Percentiles rank a stretch among this genome's conserved stretches.
These are phyloP conservation scores for Grosmannia serpens DNA, from an alignment of 2,329 filamentous ascomycete species.

Conservation along the genomic window DNA sequence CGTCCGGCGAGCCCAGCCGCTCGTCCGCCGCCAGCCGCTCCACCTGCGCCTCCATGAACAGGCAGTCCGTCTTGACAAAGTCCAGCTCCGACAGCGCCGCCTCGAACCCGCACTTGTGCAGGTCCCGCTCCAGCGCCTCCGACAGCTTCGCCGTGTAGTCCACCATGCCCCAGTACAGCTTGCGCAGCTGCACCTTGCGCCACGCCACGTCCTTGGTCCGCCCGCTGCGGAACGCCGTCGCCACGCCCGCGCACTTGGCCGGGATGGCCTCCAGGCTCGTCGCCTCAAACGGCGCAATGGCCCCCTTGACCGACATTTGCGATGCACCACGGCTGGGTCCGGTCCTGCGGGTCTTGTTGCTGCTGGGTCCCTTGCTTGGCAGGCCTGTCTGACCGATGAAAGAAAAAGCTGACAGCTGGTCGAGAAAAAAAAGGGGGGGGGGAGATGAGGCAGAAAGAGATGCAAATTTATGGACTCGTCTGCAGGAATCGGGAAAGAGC, in stretches of 20 bases:
- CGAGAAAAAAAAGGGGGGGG: too few relatives aligned
- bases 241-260: conserved; percentile 45
- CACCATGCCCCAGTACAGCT: conserved; percentile 85
- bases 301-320: conserved; percentile 15
- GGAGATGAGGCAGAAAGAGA: background rate
- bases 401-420: background rate
- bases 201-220: conserved; percentile 76
- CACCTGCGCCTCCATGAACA: conserved; percentile 67
- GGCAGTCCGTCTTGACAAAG: conserved; percentile 70
- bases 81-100: conserved; percentile 61
- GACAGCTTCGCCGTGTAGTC: conserved; percentile 64
- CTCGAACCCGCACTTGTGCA: conserved; percentile 70
- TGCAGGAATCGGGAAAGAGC: background rate
- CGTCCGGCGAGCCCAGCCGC: conserved; percentile 45
- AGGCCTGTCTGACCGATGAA: too few relatives aligned
- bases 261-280: conserved; percentile 59
- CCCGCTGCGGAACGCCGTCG: conserved; percentile 62
- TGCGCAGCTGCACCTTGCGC: conserved; percentile 75
- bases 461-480: too few relatives aligned
- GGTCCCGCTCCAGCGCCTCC: conserved; percentile 65
- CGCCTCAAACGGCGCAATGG: conserved; percentile 39
- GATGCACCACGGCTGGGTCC: too few relatives aligned
- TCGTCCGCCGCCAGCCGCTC: conserved; percentile 79
- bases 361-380: too few relatives aligned
- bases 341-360: too few relatives aligned